A percentile compares a stretch with the other conserved stretches of the same genome.
Conservation (phyloP, 176 grass and related monocot species). For the Sorghum bicolor region Sorghum_bicolor_NCBIv3 NC_012873.2:58407001-58407500, state of each 20-base stretch:
- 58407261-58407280: background rate
- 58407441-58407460: background rate
- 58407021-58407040: slow-evolving; percentile 1
- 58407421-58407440: background rate
- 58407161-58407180: background rate
- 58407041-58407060: background rate
- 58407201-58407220: background rate
- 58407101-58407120: slow-evolving; percentile 3
- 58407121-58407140: background rate
- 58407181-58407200: background rate
- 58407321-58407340: background rate
- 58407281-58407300: slow-evolving; percentile 7
- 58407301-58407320: background rate
- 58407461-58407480: background rate
- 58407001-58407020: slow-evolving; percentile 8
- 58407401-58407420: background rate
- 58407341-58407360: background rate
- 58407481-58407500: background rate
- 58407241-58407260: background rate
- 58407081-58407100: background rate
- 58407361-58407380: background rate
- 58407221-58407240: background rate
- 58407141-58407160: background rate
- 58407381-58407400: background rate
- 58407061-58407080: slow-evolving; percentile 4